A percentile compares a stretch with the other conserved stretches of the same genome.
phyloP scores from a whole-genome alignment of 1,284 basidiomycete genomes.

The Fomitiporia mediterranea region DNA sequence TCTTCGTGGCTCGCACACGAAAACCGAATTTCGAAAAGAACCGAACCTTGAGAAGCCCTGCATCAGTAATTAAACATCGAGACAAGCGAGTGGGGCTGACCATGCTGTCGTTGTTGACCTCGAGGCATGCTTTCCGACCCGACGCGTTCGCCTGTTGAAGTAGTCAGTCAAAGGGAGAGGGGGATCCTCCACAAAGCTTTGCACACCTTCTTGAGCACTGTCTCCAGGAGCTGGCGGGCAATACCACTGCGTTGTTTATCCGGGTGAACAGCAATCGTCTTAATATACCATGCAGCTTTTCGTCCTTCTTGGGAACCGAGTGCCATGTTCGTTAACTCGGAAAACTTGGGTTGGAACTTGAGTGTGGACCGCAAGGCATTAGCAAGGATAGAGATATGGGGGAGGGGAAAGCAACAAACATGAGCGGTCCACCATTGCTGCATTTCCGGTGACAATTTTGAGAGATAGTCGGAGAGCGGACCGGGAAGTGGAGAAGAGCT shows the following conservation, averaged over 20 bases:
- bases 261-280: constrained; percentile 13
- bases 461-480: constrained; percentile 11
- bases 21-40: constrained; percentile 15
- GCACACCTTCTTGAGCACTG: constrained; percentile 13
- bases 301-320: constrained; percentile 14
- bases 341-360: constrained; percentile 16
- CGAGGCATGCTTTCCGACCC: constrained; percentile 10
- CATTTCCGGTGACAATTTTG: constrained; percentile 19
- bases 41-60: constrained; percentile 8
- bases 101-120: constrained; percentile 15
- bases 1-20: constrained; percentile 18
- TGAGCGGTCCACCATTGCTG: constrained; percentile 21
- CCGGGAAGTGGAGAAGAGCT: not conserved
- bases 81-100: constrained; percentile 1
- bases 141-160: constrained; percentile 17
- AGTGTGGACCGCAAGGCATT: not conserved
- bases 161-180: not conserved
- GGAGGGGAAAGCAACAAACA: constrained; percentile 1
- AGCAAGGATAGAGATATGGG: not conserved
- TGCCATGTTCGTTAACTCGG: constrained; percentile 11
- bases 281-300: constrained; percentile 16
- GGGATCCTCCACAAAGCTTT: too few species aligned
- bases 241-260: constrained; percentile 16
- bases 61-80: not conserved
- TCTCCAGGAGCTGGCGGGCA: constrained; percentile 15